Evolutionary conservation across 2,329 filamentous ascomycete genomes (phyloP).

Genomic region (Penicillium hordei): DNA sequence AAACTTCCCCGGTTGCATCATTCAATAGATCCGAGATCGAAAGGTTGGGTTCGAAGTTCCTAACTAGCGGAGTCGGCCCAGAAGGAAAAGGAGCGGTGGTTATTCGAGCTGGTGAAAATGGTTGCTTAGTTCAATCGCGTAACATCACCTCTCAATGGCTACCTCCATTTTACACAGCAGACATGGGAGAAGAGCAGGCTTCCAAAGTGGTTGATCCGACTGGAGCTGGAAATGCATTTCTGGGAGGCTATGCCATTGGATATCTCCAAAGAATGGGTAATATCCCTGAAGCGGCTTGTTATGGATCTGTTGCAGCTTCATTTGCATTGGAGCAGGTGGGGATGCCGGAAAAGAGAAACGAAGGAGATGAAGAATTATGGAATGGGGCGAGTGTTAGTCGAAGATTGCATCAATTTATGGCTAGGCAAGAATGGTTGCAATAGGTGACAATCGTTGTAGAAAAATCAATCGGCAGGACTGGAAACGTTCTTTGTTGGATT

Average conservation of each 20-base stretch:
- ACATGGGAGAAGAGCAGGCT: neutral
- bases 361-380: conserved; percentile 19
- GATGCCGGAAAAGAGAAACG: conserved; percentile 16
- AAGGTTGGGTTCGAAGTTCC: conserved; percentile 7
- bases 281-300: conserved; percentile 28
- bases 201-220: conserved; percentile 36
- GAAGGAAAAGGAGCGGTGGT: conserved; percentile 22
- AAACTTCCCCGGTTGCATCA: neutral
- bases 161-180: conserved; percentile 27
- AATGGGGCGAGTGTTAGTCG: conserved; percentile 13
- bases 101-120: conserved; percentile 34
- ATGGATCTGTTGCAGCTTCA: conserved; percentile 36
- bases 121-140: conserved; percentile 26
- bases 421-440: neutral
- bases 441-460: neutral
- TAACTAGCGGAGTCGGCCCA: conserved; percentile 18
- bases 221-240: conserved; percentile 40
- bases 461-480: neutral
- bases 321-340: conserved; percentile 37
- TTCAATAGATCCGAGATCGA: conserved; percentile 13
- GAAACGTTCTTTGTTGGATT: no score
- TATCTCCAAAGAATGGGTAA: conserved; percentile 22
- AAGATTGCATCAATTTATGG: conserved; percentile 22
- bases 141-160: conserved; percentile 25
- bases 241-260: conserved; percentile 34